Percentiles rank a stretch among this genome's conserved stretches.
These are phyloP conservation scores for Gaeumannomyces sp. DNA, from an alignment of 2,329 filamentous ascomycete genomes.

Conservation along the genomic window DNA sequence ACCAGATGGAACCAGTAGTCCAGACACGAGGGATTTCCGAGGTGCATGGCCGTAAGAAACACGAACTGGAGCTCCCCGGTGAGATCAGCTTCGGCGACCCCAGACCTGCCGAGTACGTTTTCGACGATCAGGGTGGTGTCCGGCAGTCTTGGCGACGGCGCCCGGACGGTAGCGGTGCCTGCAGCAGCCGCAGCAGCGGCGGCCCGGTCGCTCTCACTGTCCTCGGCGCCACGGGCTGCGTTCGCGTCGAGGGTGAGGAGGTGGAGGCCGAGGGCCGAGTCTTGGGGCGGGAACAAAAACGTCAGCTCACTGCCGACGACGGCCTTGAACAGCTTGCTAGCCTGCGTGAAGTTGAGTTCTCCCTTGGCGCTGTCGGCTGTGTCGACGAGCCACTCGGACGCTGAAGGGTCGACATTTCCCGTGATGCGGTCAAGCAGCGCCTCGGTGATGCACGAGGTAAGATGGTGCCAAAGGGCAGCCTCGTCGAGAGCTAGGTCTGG, in stretches of 20 bases:
- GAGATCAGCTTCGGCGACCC: constrained; percentile 35
- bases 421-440: constrained; percentile 41
- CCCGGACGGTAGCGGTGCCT: neutral
- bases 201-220: constrained; percentile 8
- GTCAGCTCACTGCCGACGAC: constrained; percentile 32
- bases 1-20: constrained; percentile 57
- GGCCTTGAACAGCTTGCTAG: constrained; percentile 25
- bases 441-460: constrained; percentile 43
- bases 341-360: constrained; percentile 32
- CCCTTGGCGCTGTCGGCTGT: constrained; percentile 47
- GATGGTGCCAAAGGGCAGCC: constrained; percentile 41
- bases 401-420: constrained; percentile 24
- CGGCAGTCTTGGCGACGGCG: constrained; percentile 12
- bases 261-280: constrained; percentile 30
- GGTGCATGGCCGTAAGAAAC: constrained; percentile 50
- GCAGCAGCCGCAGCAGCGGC: too few relatives aligned
- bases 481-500: constrained; percentile 21
- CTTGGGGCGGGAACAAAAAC: constrained; percentile 42
- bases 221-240: neutral
- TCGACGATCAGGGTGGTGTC: constrained; percentile 22
- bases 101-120: constrained; percentile 16
- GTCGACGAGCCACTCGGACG: constrained; percentile 44
- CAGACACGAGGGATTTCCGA: constrained; percentile 53
- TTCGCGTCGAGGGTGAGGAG: constrained; percentile 19
- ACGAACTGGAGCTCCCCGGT: constrained; percentile 56